Conservation (phyloP, 2,329 filamentous ascomycete species). For the Zasmidium cellare region DNA sequence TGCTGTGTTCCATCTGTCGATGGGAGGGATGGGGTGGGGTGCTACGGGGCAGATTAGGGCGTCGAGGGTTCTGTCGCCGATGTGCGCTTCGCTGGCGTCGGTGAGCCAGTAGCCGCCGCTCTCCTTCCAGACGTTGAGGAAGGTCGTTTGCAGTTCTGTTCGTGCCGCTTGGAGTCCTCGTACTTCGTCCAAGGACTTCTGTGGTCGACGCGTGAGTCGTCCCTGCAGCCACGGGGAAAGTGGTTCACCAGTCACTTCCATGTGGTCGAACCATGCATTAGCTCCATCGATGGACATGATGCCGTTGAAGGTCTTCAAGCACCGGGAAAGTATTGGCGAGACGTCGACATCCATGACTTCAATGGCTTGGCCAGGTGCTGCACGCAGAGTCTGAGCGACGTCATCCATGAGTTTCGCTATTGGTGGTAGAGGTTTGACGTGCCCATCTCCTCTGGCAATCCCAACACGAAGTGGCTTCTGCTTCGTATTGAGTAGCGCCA, state of each 20-base stretch:
- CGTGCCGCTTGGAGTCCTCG: conserved; percentile 56
- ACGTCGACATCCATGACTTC: conserved; percentile 60
- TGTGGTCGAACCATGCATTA: conserved; percentile 56
- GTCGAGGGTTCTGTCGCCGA: conserved; percentile 46
- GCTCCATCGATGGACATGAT: conserved; percentile 61
- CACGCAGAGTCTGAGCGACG: conserved; percentile 38
- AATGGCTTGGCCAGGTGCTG: conserved; percentile 39
- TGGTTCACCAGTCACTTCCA: conserved; percentile 58
- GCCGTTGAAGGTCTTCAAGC: conserved; percentile 57
- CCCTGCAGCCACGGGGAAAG: conserved; percentile 61
- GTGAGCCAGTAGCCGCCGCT: conserved; percentile 35
- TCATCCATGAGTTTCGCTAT: conserved; percentile 50
- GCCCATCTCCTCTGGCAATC: conserved; percentile 51
- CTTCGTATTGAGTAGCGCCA: conserved; percentile 23
- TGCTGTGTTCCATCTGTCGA: conserved; percentile 63
- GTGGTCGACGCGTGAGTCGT: conserved; percentile 51
- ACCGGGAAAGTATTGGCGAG: conserved; percentile 53
- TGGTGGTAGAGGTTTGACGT: conserved; percentile 55
- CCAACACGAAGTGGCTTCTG: conserved; percentile 43
- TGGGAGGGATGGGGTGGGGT: conserved; percentile 62
- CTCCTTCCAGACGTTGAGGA: conserved; percentile 59
- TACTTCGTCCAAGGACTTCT: conserved; percentile 50
- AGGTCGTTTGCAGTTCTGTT: conserved; percentile 54
- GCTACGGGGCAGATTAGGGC: conserved; percentile 64
- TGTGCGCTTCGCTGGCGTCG: conserved; percentile 11